Conservation (phyloP, 306 rosid species). For the Vachellia pachyceras region DNA sequence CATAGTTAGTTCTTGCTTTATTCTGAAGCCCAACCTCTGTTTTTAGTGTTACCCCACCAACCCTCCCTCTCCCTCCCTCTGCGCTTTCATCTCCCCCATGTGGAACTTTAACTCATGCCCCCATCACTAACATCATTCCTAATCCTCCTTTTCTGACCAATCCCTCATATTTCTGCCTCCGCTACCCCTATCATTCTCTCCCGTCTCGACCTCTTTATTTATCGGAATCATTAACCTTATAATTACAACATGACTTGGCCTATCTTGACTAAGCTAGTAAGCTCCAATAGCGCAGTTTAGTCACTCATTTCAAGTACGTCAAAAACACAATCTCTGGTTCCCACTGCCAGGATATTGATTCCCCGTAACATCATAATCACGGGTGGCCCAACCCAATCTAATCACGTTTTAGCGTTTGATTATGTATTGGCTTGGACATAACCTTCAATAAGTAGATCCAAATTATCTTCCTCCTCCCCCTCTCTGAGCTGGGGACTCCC, state of each 20-base stretch:
- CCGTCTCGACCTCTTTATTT: slow-evolving; percentile 15
- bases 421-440: slow-evolving; percentile 26
- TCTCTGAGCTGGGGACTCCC: neutral
- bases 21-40: slow-evolving; percentile 43
- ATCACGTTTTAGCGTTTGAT: slow-evolving; percentile 17
- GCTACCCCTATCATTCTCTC: slow-evolving; percentile 35
- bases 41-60: slow-evolving; percentile 32
- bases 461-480: slow-evolving; percentile 17
- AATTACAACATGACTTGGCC: slow-evolving; percentile 38
- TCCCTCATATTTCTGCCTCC: slow-evolving; percentile 47
- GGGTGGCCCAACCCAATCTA: slow-evolving; percentile 36
- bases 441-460: slow-evolving; percentile 27
- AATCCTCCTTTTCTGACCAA: slow-evolving; percentile 42
- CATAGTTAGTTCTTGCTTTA: slow-evolving; percentile 40
- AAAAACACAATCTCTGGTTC: neutral
- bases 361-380: slow-evolving; percentile 25
- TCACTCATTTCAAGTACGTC: slow-evolving; percentile 28
- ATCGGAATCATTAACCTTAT: slow-evolving; percentile 33
- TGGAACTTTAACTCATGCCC: slow-evolving; percentile 55
- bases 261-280: slow-evolving; percentile 21
- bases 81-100: slow-evolving; percentile 25
- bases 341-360: slow-evolving; percentile 27
- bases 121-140: slow-evolving; percentile 53
- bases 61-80: neutral
- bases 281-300: slow-evolving; percentile 27